Conservation (phyloP, 805 yeast species). For the Ogataea trehaloabstinens region DNA sequence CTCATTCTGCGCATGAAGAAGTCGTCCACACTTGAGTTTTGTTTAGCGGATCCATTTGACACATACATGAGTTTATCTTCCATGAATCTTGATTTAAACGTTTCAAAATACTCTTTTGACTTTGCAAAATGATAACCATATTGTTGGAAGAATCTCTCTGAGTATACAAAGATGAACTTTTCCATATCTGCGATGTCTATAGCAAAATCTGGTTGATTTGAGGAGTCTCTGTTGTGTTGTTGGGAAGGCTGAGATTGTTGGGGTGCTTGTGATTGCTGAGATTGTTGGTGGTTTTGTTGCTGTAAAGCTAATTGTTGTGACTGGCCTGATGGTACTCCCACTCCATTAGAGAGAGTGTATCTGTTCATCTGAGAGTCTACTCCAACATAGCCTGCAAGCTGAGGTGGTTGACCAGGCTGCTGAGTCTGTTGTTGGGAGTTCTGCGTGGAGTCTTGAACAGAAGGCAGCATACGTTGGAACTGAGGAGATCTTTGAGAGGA, state of each 20-base stretch:
- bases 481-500: conserved; percentile 8
- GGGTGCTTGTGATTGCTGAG: conserved; percentile 8
- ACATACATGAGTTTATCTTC: conserved; percentile 28
- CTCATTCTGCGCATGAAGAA: conserved; percentile 19
- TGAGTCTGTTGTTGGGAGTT: conserved; percentile 3
- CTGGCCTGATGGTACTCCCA: neutral
- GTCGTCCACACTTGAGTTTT: conserved; percentile 19
- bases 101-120: conserved; percentile 28
- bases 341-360: conserved; percentile 2
- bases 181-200: conserved; percentile 32
- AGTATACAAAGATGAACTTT: conserved; percentile 31
- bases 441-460: conserved; percentile 1
- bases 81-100: conserved; percentile 31
- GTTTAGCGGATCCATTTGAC: conserved; percentile 11
- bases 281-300: conserved; percentile 5
- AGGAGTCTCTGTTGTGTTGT: neutral
- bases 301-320: conserved; percentile 4
- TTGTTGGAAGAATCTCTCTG: conserved; percentile 31
- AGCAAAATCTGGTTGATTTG: conserved; percentile 7
- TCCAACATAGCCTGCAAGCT: conserved; percentile 5
- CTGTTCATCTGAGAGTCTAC: conserved; percentile 9
- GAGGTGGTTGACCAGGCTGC: neutral
- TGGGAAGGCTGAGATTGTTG: conserved; percentile 7
- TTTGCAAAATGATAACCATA: conserved; percentile 24
- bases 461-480: conserved; percentile 3